phyloP scores from a whole-genome alignment of 2,329 filamentous ascomycete species.

The Neurospora sp. region DNA sequence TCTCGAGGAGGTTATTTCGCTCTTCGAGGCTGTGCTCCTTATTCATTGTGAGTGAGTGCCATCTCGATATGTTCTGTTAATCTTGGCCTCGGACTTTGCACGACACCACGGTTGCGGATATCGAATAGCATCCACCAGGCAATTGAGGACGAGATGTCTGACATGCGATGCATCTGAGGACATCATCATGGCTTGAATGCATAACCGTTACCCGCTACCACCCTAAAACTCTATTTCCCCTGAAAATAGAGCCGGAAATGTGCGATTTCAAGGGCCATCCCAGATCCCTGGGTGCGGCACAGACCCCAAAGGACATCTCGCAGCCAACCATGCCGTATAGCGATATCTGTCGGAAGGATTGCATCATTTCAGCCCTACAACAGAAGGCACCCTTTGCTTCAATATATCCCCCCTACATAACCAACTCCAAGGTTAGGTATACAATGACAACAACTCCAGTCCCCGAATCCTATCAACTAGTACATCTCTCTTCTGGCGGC shows the following conservation, averaged over 20 bases:
- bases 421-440: neutral
- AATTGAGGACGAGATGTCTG: neutral
- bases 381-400: neutral
- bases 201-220: neutral
- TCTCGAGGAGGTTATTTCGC: neutral
- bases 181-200: neutral
- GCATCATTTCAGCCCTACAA: conserved; percentile 8
- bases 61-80: neutral
- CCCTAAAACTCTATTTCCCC: neutral
- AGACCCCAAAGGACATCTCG: neutral
- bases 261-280: neutral
- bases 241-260: neutral
- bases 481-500: conserved; percentile 58
- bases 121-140: neutral
- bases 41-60: neutral
- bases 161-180: neutral
- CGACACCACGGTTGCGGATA: neutral
- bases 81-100: neutral
- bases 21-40: neutral
- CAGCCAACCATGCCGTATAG: conserved; percentile 1
- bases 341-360: conserved; percentile 5
- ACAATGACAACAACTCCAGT: neutral
- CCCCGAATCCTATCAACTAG: conserved; percentile 35
- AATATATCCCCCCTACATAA: neutral
- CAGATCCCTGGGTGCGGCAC: neutral